phyloP scores from a whole-genome alignment of 2,329 filamentous ascomycete species.

The Phoma sp. region DNA sequence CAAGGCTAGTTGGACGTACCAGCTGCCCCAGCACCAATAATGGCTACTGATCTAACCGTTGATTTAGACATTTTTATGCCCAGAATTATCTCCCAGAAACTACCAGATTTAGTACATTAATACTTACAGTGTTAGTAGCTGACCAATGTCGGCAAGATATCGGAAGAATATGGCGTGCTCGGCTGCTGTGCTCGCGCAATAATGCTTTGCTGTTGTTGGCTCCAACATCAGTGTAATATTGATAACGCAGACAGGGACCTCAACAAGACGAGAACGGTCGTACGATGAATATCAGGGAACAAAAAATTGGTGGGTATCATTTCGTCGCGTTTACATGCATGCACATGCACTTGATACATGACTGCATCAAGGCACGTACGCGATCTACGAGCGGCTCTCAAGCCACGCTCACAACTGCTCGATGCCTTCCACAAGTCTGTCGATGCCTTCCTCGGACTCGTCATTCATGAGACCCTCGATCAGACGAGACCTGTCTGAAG shows the following conservation, averaged over 20 bases:
- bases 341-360: not conserved
- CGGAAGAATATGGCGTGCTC: conserved; percentile 20
- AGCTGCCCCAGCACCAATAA: conserved; percentile 33
- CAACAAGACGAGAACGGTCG: not conserved
- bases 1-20: conserved; percentile 24
- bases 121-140: not conserved
- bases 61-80: conserved; percentile 26
- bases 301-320: not conserved
- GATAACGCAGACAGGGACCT: not conserved
- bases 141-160: conserved; percentile 6
- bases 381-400: too few species aligned
- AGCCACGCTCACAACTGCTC: conserved; percentile 50
- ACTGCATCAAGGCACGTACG: not conserved
- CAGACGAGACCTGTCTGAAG: conserved; percentile 27
- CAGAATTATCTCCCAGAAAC: conserved; percentile 27
- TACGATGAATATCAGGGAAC: not conserved
- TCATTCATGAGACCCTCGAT: conserved; percentile 35
- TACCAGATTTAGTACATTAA: conserved; percentile 1
- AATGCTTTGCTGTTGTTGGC: conserved; percentile 7
- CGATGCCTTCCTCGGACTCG: conserved; percentile 40
- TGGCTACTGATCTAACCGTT: conserved; percentile 18
- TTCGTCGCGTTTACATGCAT: not conserved
- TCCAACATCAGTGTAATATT: not conserved
- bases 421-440: conserved; percentile 52
- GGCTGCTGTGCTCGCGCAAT: conserved; percentile 13